These are phyloP conservation scores for Tetracentron sinense DNA, from an alignment of 164 flowering plant genomes.

Conservation along the genomic window DNA sequence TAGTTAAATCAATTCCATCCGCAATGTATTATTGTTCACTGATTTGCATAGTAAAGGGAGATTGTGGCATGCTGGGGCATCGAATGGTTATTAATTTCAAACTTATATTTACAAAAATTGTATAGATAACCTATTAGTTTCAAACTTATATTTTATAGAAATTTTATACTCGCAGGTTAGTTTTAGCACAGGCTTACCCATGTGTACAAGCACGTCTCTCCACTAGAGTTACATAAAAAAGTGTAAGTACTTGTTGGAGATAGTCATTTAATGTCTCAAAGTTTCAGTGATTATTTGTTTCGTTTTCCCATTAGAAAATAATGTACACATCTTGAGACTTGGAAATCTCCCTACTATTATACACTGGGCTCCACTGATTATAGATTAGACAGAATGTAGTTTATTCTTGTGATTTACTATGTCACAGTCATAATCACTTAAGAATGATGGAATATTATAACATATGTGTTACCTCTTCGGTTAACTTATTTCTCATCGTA, in stretches of 20 bases:
- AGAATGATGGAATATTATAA: background rate
- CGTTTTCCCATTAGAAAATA: background rate
- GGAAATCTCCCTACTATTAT: background rate
- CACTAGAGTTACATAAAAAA: background rate
- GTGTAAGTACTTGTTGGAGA: conserved; percentile 9
- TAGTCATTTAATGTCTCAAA: too few species aligned
- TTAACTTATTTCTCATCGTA: too few species aligned
- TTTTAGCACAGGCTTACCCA: conserved; percentile 4
- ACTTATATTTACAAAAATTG: too few species aligned
- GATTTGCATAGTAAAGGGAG: background rate
- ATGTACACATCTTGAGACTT: background rate
- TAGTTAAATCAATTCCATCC: background rate
- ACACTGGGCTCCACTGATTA: background rate
- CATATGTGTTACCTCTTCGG: too few species aligned
- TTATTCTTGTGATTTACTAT: background rate
- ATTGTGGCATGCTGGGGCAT: background rate
- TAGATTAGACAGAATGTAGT: too few species aligned
- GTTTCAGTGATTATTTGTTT: background rate
- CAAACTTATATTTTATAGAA: background rate
- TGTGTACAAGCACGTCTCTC: conserved; percentile 2
- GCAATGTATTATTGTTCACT: background rate
- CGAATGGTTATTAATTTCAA: too few species aligned
- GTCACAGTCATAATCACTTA: background rate
- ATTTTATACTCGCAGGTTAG: conserved; percentile 5
- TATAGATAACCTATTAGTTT: too few species aligned